These are phyloP conservation scores for Chalciporus sphaerocephalus DNA, from an alignment of 768 basidiomycete species.

Conservation along the genomic window DNA sequence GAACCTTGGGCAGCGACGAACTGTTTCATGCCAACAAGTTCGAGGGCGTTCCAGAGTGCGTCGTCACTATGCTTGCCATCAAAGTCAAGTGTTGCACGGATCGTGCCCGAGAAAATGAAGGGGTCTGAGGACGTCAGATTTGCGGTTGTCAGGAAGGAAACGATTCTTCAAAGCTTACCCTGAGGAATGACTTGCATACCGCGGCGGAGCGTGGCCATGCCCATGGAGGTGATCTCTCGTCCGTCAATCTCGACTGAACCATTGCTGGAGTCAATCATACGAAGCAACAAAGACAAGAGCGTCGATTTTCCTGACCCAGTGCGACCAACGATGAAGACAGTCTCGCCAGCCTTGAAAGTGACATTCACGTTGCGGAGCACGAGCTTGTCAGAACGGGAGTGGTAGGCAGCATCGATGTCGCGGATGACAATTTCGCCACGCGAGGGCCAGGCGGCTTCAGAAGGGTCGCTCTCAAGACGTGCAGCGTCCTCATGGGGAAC, in stretches of 20 bases:
- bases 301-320: constrained; percentile 78
- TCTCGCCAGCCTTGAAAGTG: constrained; percentile 65
- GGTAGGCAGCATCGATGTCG: constrained; percentile 65
- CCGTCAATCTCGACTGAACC: constrained; percentile 80
- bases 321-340: constrained; percentile 73
- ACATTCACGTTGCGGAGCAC: constrained; percentile 58
- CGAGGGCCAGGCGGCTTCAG: constrained; percentile 18
- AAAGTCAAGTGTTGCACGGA: constrained; percentile 28
- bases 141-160: neutral
- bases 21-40: constrained; percentile 51
- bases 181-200: constrained; percentile 30
- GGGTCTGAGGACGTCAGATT: constrained; percentile 17
- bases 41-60: constrained; percentile 39
- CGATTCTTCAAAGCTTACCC: constrained; percentile 9
- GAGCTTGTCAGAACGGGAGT: constrained; percentile 59
- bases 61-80: constrained; percentile 22
- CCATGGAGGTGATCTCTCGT: constrained; percentile 78
- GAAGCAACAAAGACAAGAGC: constrained; percentile 58
- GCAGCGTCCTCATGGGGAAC: constrained; percentile 24
- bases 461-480: constrained; percentile 20
- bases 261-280: constrained; percentile 69
- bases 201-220: constrained; percentile 32
- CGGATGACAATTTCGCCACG: constrained; percentile 63
- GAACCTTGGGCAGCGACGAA: constrained; percentile 69
- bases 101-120: constrained; percentile 32